phyloP scores from a whole-genome alignment of 2,329 filamentous ascomycete genomes.

The Chrysoporthe deuterocubensis region DNA sequence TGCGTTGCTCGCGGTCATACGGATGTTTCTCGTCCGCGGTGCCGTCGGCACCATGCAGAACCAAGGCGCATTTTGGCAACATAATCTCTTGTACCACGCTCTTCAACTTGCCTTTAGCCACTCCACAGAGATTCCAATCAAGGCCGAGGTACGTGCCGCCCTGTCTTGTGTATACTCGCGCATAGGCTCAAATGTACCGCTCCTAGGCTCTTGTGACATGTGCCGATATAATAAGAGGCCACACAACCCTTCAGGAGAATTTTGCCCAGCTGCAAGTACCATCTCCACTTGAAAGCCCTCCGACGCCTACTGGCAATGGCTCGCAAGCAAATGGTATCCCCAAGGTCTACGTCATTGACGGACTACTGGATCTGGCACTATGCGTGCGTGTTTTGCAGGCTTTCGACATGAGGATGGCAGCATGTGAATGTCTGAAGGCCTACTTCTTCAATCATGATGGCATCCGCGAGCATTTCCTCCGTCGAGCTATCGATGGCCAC shows the following conservation, averaged over 20 bases:
- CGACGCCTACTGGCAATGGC: conserved; percentile 43
- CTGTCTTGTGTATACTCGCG: conserved; percentile 21
- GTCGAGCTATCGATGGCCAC: conserved; percentile 88
- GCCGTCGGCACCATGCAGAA: conserved; percentile 81
- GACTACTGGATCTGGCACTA: conserved; percentile 80
- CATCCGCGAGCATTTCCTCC: conserved; percentile 83
- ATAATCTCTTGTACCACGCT: conserved; percentile 77
- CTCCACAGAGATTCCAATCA: conserved; percentile 74
- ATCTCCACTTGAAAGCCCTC: conserved; percentile 53
- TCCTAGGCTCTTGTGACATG: conserved; percentile 77
- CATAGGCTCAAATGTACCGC: conserved; percentile 23
- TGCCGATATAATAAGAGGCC: conserved; percentile 85
- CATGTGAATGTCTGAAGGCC: conserved; percentile 88
- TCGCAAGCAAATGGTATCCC: conserved; percentile 54
- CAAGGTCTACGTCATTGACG: conserved; percentile 89
- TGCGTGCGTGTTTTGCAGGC: conserved; percentile 67
- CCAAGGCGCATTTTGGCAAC: conserved; percentile 83
- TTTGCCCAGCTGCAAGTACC: conserved; percentile 87
- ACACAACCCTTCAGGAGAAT: conserved; percentile 78
- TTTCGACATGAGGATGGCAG: conserved; percentile 82
- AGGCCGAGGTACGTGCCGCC: conserved; percentile 66
- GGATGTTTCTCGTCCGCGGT: conserved; percentile 83
- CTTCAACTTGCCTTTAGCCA: conserved; percentile 82
- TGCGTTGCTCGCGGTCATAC: conserved; percentile 83
- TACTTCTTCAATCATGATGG: conserved; percentile 84